phyloP scores from a whole-genome alignment of 192 early-diverging fungal genomes.

The Helicostylum pulchrum region DNA sequence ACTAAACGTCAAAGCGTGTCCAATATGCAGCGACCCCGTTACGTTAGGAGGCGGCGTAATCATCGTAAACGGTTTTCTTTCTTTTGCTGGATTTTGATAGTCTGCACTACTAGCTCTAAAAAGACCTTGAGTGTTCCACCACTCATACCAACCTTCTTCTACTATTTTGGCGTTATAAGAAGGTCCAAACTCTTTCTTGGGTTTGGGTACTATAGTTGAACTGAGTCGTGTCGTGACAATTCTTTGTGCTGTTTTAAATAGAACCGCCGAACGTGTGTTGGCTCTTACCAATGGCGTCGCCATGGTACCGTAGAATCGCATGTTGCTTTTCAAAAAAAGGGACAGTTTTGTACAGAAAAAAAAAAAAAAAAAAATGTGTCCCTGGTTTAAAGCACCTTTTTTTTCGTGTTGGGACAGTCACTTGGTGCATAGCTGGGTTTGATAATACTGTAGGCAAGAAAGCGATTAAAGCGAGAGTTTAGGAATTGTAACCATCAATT shows the following conservation, averaged over 20 bases:
- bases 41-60: conserved; percentile 95
- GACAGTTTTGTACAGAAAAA: no score
- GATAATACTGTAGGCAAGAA: no score
- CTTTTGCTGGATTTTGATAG: conserved; percentile 21
- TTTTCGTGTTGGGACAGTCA: no score
- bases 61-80: conserved; percentile 69
- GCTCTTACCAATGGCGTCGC: no score
- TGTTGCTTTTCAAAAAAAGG: no score
- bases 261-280: no score
- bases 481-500: no score
- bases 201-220: conserved; percentile 4
- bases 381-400: no score
- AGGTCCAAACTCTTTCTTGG: conserved; percentile 8
- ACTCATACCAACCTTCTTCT: conserved; percentile 92
- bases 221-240: not conserved
- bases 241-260: not conserved
- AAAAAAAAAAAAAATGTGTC: no score
- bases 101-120: conserved; percentile 31
- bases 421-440: no score
- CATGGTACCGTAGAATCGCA: no score
- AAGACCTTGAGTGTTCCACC: conserved; percentile 86
- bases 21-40: conserved; percentile 91
- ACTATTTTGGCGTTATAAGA: conserved; percentile 42
- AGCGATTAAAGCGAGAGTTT: no score
- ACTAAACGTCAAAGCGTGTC: conserved; percentile 88